Evolutionary conservation across 148 eudicot species (phyloP), one percentile per base, ranked within the genome.

Genomic region (Heliamphora exappendiculata): DNA sequence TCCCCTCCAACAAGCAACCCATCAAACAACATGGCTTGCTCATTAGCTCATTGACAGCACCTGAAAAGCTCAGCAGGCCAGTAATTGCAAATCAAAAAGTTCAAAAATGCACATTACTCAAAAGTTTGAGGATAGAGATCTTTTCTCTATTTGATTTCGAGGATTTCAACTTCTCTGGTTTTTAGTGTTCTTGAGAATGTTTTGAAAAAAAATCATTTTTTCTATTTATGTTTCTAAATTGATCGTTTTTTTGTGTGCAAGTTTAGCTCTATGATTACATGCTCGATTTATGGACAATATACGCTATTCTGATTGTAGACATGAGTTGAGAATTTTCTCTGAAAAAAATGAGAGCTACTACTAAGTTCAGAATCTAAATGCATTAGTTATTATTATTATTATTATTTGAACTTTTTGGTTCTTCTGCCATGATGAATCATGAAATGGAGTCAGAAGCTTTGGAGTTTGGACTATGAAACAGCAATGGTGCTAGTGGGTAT

Each of bases 391-490:
- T 31, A 0, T 31, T 0, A 16, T 39, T 26, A 0, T 24, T 4
- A 16, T 3, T 22, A n/a, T 17, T 26, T 57, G 49, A 2, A 31
- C 41, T 53, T 13, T n/a, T 67, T 41, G 7, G 9, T 66, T 20
- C n/a, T 55, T 57, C 33, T 58, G 79, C 74, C 12, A 26, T 77
- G 74, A 77, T 22, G 79, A 77, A 68, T 29, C 67, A 78, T 49
- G 80, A 22, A 78, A 69, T n/a, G n/a, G 71, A 58, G 70, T 59
- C 80, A 70, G n/a, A n/a, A n/a, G n/a, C n/a, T n/a, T n/a, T n/a
- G n/a, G n/a, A n/a, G n/a, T n/a, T n/a, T n/a, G n/a, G n/a, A n/a
- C n/a, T n/a, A n/a, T n/a, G n/a, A n/a, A n/a, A n/a, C n/a, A n/a
- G n/a, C n/a, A n/a, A n/a, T n/a, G n/a, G n/a, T n/a, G n/a, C n/a